phyloP scores from a whole-genome alignment of 257 asterid genomes.

The Mentha longifolia region DNA sequence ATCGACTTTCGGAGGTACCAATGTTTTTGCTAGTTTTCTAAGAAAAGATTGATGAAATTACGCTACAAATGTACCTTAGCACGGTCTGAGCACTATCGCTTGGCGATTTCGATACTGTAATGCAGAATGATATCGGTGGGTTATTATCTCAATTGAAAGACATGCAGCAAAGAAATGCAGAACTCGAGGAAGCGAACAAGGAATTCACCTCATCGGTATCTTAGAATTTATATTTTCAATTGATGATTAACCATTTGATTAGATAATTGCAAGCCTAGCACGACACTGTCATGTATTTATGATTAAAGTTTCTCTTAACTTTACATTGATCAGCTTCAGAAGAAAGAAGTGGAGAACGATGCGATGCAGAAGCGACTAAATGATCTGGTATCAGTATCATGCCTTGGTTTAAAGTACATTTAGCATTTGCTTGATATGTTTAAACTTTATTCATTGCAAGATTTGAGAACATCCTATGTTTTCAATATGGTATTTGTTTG shows the following conservation, averaged over 20 bases:
- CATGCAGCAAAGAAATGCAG: constrained; percentile 66
- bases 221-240: background rate
- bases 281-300: constrained; percentile 4
- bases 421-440: constrained; percentile 11
- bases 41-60: constrained; percentile 5
- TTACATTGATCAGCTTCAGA: constrained; percentile 62
- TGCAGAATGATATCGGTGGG: constrained; percentile 86
- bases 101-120: constrained; percentile 5
- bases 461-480: constrained; percentile 6
- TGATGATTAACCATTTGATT: constrained; percentile 6
- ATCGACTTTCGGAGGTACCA: constrained; percentile 79
- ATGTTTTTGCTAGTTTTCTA: background rate
- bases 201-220: constrained; percentile 64
- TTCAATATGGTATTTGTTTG: constrained; percentile 15
- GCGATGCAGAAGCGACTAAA: constrained; percentile 71
- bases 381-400: constrained; percentile 83
- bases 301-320: constrained; percentile 2
- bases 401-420: constrained; percentile 2
- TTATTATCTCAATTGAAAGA: constrained; percentile 82
- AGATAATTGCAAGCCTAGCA: constrained; percentile 5
- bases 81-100: constrained; percentile 5
- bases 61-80: background rate
- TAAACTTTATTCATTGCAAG: constrained; percentile 10
- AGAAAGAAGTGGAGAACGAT: constrained; percentile 61
- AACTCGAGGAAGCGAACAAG: constrained; percentile 69